phyloP scores from a whole-genome alignment of 1,284 basidiomycete genomes.

The Ceratobasidium sp. region DNA sequence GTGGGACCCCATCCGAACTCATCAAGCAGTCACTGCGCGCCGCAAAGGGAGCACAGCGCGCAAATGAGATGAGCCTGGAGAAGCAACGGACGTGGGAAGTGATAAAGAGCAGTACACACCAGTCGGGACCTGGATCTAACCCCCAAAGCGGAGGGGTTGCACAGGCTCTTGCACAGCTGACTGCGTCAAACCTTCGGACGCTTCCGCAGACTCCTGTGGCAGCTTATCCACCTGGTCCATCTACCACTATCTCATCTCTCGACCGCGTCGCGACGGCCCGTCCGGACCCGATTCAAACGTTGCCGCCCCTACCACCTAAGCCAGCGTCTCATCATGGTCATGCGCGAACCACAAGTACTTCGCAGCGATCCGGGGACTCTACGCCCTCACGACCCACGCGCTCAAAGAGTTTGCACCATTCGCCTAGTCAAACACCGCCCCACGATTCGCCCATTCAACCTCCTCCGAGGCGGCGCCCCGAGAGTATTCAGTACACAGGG shows the following conservation, averaged over 20 bases:
- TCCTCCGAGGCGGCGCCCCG: slow-evolving; percentile 10
- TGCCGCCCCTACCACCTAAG: slow-evolving; percentile 22
- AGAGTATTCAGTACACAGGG: slow-evolving; percentile 21
- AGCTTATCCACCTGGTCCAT: slow-evolving; percentile 13
- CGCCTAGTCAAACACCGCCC: slow-evolving; percentile 28
- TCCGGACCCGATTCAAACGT: not conserved
- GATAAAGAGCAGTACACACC: slow-evolving; percentile 36
- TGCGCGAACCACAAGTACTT: not conserved
- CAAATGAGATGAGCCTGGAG: slow-evolving; percentile 35
- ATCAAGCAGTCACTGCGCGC: slow-evolving; percentile 39
- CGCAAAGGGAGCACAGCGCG: slow-evolving; percentile 38
- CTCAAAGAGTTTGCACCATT: slow-evolving; percentile 24
- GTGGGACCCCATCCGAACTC: slow-evolving; percentile 17
- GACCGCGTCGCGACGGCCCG: slow-evolving; percentile 27
- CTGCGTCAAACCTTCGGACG: slow-evolving; percentile 31
- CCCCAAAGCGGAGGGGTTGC: slow-evolving; percentile 11
- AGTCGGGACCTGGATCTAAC: not conserved
- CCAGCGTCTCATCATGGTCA: slow-evolving; percentile 30
- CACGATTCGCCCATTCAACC: slow-evolving; percentile 20
- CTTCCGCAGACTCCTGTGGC: slow-evolving; percentile 1
- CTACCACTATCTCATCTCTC: slow-evolving; percentile 35
- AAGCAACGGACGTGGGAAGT: slow-evolving; percentile 38
- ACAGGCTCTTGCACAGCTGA: slow-evolving; percentile 26
- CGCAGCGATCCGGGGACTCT: not conserved
- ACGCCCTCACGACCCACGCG: slow-evolving; percentile 15